Conservation (phyloP, 306 rosid genomes). For the Fagus sylvatica region DNA sequence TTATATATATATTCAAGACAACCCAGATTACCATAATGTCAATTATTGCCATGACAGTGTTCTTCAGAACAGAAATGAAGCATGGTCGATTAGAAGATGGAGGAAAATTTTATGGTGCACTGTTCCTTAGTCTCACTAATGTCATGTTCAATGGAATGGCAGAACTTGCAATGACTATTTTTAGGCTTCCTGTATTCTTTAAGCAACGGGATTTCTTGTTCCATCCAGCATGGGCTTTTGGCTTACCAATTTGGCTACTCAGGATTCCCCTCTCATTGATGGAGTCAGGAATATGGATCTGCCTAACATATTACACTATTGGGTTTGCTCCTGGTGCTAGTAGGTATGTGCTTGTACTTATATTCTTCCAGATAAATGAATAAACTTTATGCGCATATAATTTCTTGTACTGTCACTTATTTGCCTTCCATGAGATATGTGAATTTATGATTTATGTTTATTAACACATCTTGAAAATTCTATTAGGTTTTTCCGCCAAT, state of each 20-base stretch:
- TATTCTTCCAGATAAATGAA: neutral
- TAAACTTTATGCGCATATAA: neutral
- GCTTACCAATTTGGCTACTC: conserved; percentile 64
- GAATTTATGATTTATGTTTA: conserved; percentile 15
- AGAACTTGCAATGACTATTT: conserved; percentile 58
- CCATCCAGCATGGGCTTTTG: conserved; percentile 77
- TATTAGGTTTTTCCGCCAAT: conserved; percentile 70
- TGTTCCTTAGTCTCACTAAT: conserved; percentile 63
- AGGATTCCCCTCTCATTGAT: conserved; percentile 67
- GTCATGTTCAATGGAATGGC: conserved; percentile 84
- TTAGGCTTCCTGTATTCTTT: conserved; percentile 67
- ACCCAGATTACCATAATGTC: conserved; percentile 61
- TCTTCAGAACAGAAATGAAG: conserved; percentile 62
- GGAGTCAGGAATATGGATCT: conserved; percentile 72
- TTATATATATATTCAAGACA: conserved; percentile 73
- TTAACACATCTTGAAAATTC: conserved; percentile 10
- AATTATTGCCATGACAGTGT: conserved; percentile 60
- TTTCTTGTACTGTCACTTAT: neutral
- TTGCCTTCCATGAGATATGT: neutral
- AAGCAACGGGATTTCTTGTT: conserved; percentile 71
- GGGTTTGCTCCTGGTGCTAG: conserved; percentile 83
- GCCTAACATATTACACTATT: conserved; percentile 65
- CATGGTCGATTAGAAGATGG: conserved; percentile 61
- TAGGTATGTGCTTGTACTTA: conserved; percentile 42
- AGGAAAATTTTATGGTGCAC: conserved; percentile 55